A percentile compares a stretch with the other conserved stretches of the same genome.
Evolutionary conservation across 140 eudicot genomes (phyloP).

Genomic region (Stevia rebaudiana): DNA sequence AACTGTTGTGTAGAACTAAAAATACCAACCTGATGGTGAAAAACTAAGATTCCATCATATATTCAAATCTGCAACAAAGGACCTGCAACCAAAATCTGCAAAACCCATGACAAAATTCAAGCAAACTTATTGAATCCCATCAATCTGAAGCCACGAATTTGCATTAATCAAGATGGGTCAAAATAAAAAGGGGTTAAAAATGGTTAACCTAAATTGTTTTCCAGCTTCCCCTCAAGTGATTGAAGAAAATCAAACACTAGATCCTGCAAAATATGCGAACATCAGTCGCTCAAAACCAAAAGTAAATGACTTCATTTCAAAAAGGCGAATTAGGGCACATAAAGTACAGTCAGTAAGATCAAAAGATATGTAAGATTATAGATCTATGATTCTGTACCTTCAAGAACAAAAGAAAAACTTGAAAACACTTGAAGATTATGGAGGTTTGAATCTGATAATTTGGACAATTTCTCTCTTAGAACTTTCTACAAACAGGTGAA

Average conservation of each 20-base stretch:
- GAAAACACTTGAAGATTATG: conserved; percentile 11
- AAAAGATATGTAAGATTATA: conserved; percentile 14
- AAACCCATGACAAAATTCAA: conserved; percentile 18
- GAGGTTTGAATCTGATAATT: conserved; percentile 2
- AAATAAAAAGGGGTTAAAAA: neutral
- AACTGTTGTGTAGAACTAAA: neutral
- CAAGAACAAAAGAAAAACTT: conserved; percentile 7
- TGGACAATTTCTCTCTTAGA: conserved; percentile 2
- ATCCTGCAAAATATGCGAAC: conserved; percentile 20
- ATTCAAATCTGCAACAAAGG: conserved; percentile 19
- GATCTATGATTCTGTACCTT: conserved; percentile 35
- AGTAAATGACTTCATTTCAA: conserved; percentile 11
- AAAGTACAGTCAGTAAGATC: neutral
- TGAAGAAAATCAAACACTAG: conserved; percentile 21
- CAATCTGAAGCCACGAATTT: neutral
- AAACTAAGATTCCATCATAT: conserved; percentile 25
- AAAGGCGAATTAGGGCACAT: conserved; percentile 6
- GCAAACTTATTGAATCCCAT: neutral
- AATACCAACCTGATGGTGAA: conserved; percentile 22
- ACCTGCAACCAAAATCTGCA: conserved; percentile 38
- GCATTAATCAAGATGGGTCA: neutral
- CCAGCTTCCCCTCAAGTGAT: neutral
- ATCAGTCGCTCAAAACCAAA: neutral
- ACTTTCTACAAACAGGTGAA: conserved; percentile 27
- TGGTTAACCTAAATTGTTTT: neutral